Conservation (phyloP, 108 stramenopile species). For the Stephanodiscus minutulus region DNA sequence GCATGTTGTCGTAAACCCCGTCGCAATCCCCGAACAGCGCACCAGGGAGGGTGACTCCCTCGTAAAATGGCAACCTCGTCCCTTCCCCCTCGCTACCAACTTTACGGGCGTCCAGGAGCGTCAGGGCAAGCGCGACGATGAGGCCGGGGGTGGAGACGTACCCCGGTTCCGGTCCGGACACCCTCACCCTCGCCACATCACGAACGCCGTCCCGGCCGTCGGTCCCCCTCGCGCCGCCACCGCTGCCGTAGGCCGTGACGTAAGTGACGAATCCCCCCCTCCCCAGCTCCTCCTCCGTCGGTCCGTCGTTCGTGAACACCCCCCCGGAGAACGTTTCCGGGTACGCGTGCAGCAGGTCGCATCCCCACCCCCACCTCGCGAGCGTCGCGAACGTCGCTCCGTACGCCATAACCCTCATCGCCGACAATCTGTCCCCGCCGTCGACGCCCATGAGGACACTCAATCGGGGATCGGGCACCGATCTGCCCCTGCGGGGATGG, state of each 20-base stretch:
- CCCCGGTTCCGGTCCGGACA: slow-evolving; percentile 49
- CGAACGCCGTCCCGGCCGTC: too few species aligned
- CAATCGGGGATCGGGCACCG: slow-evolving; percentile 26
- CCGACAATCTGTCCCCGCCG: slow-evolving; percentile 13
- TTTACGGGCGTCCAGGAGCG: slow-evolving; percentile 29
- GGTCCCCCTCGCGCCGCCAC: too few species aligned
- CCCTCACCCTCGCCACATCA: slow-evolving; percentile 28
- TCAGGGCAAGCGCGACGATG: slow-evolving; percentile 49
- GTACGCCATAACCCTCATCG: slow-evolving; percentile 25
- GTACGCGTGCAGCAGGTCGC: slow-evolving; percentile 37
- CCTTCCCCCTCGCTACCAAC: slow-evolving; percentile 5
- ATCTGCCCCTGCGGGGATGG: slow-evolving; percentile 15
- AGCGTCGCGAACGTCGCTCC: slow-evolving; percentile 41
- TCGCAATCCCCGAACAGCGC: slow-evolving; percentile 46
- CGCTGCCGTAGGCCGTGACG: slow-evolving; percentile 35
- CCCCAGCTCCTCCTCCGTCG: slow-evolving; percentile 37
- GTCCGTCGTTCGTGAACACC: slow-evolving; percentile 29
- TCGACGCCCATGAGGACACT: slow-evolving; percentile 31
- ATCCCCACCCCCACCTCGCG: slow-evolving; percentile 41
- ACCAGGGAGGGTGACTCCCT: slow-evolving; percentile 50
- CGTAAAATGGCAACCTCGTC: slow-evolving; percentile 24
- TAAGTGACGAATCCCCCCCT: slow-evolving; percentile 29
- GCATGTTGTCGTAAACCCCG: slow-evolving; percentile 27
- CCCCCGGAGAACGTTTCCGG: slow-evolving; percentile 35
- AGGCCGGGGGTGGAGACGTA: slow-evolving; percentile 55